Evolutionary conservation across 176 grass and related monocot genomes (phyloP).

Genomic region (Musa schizocarpa): DNA sequence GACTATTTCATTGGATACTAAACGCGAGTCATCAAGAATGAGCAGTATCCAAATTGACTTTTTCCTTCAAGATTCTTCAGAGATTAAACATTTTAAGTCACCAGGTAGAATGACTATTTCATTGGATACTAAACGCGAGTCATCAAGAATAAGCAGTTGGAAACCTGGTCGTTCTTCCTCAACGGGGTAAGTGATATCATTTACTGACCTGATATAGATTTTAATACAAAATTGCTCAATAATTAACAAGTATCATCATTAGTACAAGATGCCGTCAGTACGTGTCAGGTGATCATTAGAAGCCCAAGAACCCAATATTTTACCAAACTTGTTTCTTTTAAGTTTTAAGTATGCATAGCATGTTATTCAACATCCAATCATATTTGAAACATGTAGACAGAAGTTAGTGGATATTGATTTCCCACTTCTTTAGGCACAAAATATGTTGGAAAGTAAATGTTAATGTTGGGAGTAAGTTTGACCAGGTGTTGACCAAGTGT

Average conservation of each 20-base stretch:
- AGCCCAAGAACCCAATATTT: not conserved
- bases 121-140: conserved; percentile 52
- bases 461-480: no score
- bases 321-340: no score
- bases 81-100: conserved; percentile 33
- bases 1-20: conserved; percentile 38
- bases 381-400: no score
- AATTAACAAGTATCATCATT: not conserved
- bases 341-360: no score
- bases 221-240: not conserved
- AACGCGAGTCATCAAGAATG: conserved; percentile 33
- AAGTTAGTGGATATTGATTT: no score
- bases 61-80: conserved; percentile 17
- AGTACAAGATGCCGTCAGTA: no score
- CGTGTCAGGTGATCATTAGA: not conserved
- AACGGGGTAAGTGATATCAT: conserved; percentile 42
- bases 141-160: conserved; percentile 22
- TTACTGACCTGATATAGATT: not conserved
- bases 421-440: no score
- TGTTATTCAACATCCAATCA: no score
- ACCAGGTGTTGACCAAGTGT: no score
- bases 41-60: conserved; percentile 28
- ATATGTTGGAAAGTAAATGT: no score
- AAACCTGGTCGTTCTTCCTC: conserved; percentile 53
- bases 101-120: conserved; percentile 31